These are phyloP conservation scores for Graphilbum ipis-grandicollis DNA, from an alignment of 2,329 filamentous ascomycete genomes.

Conservation along the genomic window DNA sequence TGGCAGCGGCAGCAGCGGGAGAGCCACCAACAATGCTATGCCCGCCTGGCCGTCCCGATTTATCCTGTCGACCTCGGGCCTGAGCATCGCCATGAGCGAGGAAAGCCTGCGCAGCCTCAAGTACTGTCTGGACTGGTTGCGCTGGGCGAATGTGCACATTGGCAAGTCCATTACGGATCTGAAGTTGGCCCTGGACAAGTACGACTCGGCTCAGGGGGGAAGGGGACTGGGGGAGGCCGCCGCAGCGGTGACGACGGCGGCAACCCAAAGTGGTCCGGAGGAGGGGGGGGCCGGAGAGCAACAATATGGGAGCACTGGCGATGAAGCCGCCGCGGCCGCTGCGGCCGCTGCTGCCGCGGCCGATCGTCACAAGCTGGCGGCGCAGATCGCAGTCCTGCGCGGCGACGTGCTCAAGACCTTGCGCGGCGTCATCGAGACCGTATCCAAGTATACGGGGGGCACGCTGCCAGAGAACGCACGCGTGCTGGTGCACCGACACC, in stretches of 20 bases:
- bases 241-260: no score
- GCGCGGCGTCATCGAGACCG: slow-evolving; percentile 64
- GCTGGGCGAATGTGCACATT: slow-evolving; percentile 68
- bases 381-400: slow-evolving; percentile 49
- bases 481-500: slow-evolving; percentile 63
- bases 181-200: slow-evolving; percentile 62
- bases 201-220: slow-evolving; percentile 36
- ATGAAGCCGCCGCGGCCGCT: neutral
- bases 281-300: no score
- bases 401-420: slow-evolving; percentile 61
- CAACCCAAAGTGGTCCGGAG: no score
- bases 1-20: slow-evolving; percentile 3
- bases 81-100: slow-evolving; percentile 82
- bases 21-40: neutral
- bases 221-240: no score
- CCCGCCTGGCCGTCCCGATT: slow-evolving; percentile 58
- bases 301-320: neutral
- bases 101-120: slow-evolving; percentile 71
- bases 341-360: neutral
- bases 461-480: slow-evolving; percentile 79
- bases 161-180: slow-evolving; percentile 57
- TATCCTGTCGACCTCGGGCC: slow-evolving; percentile 76
- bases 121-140: slow-evolving; percentile 66
- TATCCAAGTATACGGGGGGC: slow-evolving; percentile 82
- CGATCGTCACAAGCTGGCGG: slow-evolving; percentile 32